Base-by-base conservation (phyloP, 768 basidiomycete genomes). In the Amanita rubescens region DNA sequence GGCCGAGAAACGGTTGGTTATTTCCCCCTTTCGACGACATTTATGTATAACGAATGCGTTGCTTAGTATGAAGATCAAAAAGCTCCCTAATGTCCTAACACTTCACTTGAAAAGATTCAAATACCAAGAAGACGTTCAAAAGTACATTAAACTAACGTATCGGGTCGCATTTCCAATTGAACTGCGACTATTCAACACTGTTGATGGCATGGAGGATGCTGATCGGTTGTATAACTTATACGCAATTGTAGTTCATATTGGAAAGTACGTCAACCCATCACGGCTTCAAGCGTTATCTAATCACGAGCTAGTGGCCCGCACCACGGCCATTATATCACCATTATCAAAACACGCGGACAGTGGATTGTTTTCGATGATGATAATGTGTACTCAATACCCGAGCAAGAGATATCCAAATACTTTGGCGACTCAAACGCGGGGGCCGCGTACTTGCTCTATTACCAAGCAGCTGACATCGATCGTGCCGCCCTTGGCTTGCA, bases 361-460 rank as follows among this genome's bases (percentile, higher is more conserved):
- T 99, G 96, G 96, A 76, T 92, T 55, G 76, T 95, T 46, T 98
- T 97, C 61, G 96, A 99, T 70, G 96, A 99, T 68, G 92, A 96
- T 60, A 88, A 81, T 55, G 92, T 99, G 49, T 87, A 86, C 42
- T 73, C 85, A 1, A 86, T 99, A 63, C 81, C 87, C 59, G 95
- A 98, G 68, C 74, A 73, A 46, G 95, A 98, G 57, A 94, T 99
- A 55, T 78, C 84, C 48, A 87, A 86, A 63, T 99, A 95, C 69
- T 99, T 93, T 68, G 96, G 96, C 57, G 96, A 98, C 64, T 87
- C 78, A 11, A 79, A 81, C 60, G 75, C 84, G 1, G 94, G 94
- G 33, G 85, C 88, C 39, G 96, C 95, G 17, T 99, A 99, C 67
- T 94, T 98, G 22, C 76, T 99, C 34, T 98, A 95, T 71, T 99